Evolutionary conservation across 164 flowering plant species (phyloP), one percentile per base, ranked within the genome.

Genomic region (Umbilicus rupestris): DNA sequence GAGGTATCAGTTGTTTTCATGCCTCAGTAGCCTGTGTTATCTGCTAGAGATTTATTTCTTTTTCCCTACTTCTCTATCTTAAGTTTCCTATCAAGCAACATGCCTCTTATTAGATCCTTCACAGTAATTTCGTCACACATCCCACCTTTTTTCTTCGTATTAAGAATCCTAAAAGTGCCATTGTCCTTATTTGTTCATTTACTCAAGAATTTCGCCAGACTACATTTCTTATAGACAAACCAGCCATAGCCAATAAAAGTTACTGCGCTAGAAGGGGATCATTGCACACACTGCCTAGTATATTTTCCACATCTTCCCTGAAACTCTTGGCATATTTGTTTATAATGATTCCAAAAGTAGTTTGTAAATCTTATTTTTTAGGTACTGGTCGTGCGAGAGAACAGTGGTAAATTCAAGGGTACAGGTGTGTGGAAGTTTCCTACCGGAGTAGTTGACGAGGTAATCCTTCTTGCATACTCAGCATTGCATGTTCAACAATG

Each of bases 381-480:
- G 83, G 70, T 78, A 24, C 68, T 82, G 14, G 82, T 82, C 3
- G 86, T 82, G 49, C 79, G 75, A 68, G 86, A 82, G 69, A 80
- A 73, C 29, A 72, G 49, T 39, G 83, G 86, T 50, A 66, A 35
- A 29, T 72, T 78, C n/a, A 59, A 68, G 39, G 79, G 83, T 3
- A 50, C 70, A 1, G 83, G 83, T 8, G 33, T 73, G 22, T 82
- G 86, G 84, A 82, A 82, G 72, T 69, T 82, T 22, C 86, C 86
- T 11, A 82, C 82, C 39, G 84, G 84, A 64, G 79, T 74, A 47
- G 81, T 80, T 31, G 72, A 82, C 33, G 76, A 79, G 83, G 85
- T 82, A 57, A 26, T 55, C 33, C 60, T 55, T 12, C 59, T 5
- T 19, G 55, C 71, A 35, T 2, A 30, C 39, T 3, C 7, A n/a